phyloP scores from a whole-genome alignment of 768 basidiomycete genomes.

The Gloeopeniophorella convolvens region DNA sequence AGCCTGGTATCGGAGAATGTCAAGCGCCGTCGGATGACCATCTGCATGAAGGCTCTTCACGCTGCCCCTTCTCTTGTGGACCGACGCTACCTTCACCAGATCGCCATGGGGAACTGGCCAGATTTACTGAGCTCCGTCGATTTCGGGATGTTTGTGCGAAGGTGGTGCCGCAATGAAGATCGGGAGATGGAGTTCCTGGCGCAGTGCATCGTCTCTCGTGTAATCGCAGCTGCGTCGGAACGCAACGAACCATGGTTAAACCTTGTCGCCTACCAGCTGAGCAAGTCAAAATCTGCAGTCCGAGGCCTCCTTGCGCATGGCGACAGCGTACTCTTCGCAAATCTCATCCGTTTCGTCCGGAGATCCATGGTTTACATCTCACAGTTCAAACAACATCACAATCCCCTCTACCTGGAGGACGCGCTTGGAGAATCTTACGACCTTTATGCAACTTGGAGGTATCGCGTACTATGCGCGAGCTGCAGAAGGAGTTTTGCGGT shows the following conservation, averaged over 20 bases:
- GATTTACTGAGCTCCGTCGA: conserved; percentile 7
- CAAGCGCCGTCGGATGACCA: conserved; percentile 5
- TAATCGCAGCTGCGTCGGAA: conserved; percentile 1
- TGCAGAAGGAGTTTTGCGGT: conserved; percentile 4
- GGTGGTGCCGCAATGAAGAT: conserved; percentile 10
- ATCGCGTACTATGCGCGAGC: conserved; percentile 6
- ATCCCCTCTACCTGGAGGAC: conserved; percentile 5
- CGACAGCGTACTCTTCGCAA: conserved; percentile 13
- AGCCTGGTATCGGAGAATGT: conserved; percentile 8
- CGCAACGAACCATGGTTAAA: conserved; percentile 9
- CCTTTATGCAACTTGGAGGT: conserved; percentile 9
- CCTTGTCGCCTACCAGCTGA: conserved; percentile 4
- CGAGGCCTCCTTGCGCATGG: conserved; percentile 5
- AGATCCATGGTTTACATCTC: no score
- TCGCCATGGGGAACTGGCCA: no score
- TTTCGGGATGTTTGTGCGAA: conserved; percentile 12
- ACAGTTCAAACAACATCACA: background rate
- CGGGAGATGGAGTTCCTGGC: conserved; percentile 12
- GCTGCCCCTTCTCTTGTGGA: conserved; percentile 8
- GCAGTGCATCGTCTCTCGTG: conserved; percentile 8
- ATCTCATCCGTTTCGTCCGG: conserved; percentile 13
- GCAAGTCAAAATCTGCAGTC: conserved; percentile 1
- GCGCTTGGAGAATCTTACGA: conserved; percentile 9
- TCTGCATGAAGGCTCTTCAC: conserved; percentile 14
- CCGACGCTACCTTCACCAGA: conserved; percentile 1